Conservation (phyloP, 2,329 filamentous ascomycete species). For the Aureobasidium sp. region DNA sequence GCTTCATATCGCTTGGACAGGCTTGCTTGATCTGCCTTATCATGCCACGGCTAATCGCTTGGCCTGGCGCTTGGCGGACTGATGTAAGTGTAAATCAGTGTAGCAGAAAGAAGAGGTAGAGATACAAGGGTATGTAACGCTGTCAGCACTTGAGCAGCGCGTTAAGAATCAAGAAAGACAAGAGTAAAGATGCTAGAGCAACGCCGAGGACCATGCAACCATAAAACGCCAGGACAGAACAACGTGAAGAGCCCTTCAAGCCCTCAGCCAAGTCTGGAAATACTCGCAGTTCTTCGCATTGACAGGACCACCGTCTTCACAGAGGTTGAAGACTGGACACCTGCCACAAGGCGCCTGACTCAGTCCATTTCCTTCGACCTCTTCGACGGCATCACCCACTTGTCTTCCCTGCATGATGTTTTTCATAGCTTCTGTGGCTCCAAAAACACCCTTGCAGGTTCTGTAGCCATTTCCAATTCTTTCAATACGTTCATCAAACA, state of each 20-base stretch:
- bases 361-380: conserved; percentile 60
- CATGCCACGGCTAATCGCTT: neutral
- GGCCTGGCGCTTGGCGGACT: neutral
- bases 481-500: conserved; percentile 81
- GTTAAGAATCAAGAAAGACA: neutral
- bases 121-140: neutral
- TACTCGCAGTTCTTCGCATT: conserved; percentile 88
- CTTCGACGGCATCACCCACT: conserved; percentile 31
- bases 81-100: neutral
- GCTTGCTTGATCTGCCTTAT: neutral
- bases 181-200: neutral
- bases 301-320: conserved; percentile 83
- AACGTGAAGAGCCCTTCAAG: conserved; percentile 1
- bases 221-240: neutral
- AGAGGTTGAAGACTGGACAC: conserved; percentile 90
- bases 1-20: neutral
- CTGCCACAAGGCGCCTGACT: conserved; percentile 85
- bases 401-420: conserved; percentile 17
- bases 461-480: conserved; percentile 46
- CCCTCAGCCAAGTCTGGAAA: conserved; percentile 72
- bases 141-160: conserved; percentile 17
- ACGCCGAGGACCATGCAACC: neutral
- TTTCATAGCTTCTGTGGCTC: conserved; percentile 19
- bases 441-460: conserved; percentile 31
- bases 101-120: neutral